Percentiles rank a stretch among this genome's conserved stretches.
Evolutionary conservation across 2,329 filamentous ascomycete genomes (phyloP).

Genomic region (Alternaria sp.): DNA sequence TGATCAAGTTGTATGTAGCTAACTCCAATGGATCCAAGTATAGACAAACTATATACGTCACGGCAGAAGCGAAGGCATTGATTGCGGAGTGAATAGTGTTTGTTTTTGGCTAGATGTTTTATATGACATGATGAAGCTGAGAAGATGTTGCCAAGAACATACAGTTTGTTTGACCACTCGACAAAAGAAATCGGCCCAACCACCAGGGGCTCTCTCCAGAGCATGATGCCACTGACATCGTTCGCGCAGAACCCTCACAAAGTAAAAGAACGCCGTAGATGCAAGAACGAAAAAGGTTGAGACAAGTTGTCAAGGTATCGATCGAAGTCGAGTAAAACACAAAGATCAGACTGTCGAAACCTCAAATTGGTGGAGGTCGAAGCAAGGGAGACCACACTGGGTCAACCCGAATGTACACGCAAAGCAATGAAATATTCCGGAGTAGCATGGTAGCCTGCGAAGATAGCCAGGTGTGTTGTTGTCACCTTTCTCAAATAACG

Average conservation of each 20-base stretch:
- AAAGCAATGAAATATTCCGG: slow-evolving; percentile 11
- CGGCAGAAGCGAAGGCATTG: not conserved
- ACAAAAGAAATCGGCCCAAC: slow-evolving; percentile 2
- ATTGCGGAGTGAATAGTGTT: not conserved
- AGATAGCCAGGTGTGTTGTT: slow-evolving; percentile 1
- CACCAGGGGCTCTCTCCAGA: not conserved
- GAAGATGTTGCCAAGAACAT: slow-evolving; percentile 2
- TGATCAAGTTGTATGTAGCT: not conserved
- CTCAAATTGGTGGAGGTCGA: slow-evolving; percentile 1
- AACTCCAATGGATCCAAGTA: not conserved
- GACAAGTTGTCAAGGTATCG: slow-evolving; percentile 15
- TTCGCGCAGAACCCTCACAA: slow-evolving; percentile 1
- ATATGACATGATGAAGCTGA: slow-evolving; percentile 1
- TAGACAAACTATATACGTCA: not conserved
- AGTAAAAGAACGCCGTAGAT: slow-evolving; percentile 13
- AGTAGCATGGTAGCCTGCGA: slow-evolving; percentile 10
- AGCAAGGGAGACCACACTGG: slow-evolving; percentile 10
- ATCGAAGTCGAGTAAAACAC: slow-evolving; percentile 13
- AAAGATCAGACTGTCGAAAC: slow-evolving; percentile 13
- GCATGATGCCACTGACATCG: not conserved
- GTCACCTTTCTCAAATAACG: slow-evolving; percentile 6
- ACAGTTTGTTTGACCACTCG: not conserved
- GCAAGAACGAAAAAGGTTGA: slow-evolving; percentile 6
- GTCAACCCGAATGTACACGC: slow-evolving; percentile 8
- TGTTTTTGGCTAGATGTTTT: not conserved